Evolutionary conservation across 2,329 filamentous ascomycete species (phyloP).

Genomic region (Parafenestella ontariensis): DNA sequence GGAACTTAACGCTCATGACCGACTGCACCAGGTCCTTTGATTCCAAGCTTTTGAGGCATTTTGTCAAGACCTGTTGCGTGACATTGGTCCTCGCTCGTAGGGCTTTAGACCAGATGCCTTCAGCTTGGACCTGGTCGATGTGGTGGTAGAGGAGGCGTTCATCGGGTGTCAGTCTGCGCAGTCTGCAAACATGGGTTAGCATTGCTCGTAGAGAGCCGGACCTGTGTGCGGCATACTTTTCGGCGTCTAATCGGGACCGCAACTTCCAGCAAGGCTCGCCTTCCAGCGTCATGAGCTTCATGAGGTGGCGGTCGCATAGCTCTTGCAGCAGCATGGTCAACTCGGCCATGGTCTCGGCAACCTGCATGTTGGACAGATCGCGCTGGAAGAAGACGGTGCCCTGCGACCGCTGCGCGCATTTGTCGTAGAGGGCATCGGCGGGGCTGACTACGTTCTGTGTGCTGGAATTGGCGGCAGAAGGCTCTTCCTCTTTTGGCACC

Average conservation of each 20-base stretch:
- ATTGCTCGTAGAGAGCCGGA: background rate
- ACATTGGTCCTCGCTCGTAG: slow-evolving; percentile 82
- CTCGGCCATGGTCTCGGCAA: slow-evolving; percentile 43
- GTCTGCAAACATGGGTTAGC: slow-evolving; percentile 31
- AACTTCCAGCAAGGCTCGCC: slow-evolving; percentile 48
- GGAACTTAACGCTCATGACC: slow-evolving; percentile 91
- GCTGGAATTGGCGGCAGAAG: slow-evolving; percentile 6
- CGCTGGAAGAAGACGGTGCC: slow-evolving; percentile 51
- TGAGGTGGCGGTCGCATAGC: slow-evolving; percentile 44
- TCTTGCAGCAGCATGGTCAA: slow-evolving; percentile 42
- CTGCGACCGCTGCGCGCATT: slow-evolving; percentile 42
- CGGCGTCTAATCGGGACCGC: slow-evolving; percentile 43
- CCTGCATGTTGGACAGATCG: slow-evolving; percentile 47
- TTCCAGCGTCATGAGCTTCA: slow-evolving; percentile 48
- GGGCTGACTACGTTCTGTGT: slow-evolving; percentile 20
- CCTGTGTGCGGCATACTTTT: slow-evolving; percentile 37
- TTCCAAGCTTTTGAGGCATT: slow-evolving; percentile 83
- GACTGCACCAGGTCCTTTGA: slow-evolving; percentile 81
- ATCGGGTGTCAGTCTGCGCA: slow-evolving; percentile 63
- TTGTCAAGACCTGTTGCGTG: slow-evolving; percentile 82
- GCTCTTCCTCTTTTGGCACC: slow-evolving; percentile 30
- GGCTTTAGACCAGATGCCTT: slow-evolving; percentile 90
- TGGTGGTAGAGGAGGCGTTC: slow-evolving; percentile 87
- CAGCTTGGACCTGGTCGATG: slow-evolving; percentile 83
- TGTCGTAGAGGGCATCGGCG: slow-evolving; percentile 48